Evolutionary conservation across 2,329 filamentous ascomycete species (phyloP), one percentile per base, ranked within the genome.

Genomic region (Aaosphaeria arxii): DNA sequence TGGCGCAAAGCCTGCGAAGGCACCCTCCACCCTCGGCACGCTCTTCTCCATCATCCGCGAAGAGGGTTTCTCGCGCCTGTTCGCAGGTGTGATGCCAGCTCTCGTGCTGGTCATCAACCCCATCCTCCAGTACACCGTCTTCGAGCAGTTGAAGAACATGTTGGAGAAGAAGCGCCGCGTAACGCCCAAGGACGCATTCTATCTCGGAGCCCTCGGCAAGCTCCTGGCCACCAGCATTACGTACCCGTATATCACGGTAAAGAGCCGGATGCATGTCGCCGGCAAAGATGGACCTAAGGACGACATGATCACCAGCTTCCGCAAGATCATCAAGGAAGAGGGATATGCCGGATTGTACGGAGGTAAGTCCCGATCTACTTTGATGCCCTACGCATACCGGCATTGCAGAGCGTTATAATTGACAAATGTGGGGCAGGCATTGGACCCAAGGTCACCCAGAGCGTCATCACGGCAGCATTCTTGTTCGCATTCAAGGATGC

Each of bases 401-500:
- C 17, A 24, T 24, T 24, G 17, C 17, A 24, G 17, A 24, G 17
- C 17, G 17, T 24, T 24, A 24, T 24, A 24, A 24, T 24, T 24
- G 17, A 24, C 17, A 24, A 24, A 24, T 24, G 17, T 24, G 17
- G 17, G 17, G 6, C 56, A 96, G 91, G 92, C 46, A 95, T 99
- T 65, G 91, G 86, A 24, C 91, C 94, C 59, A 99, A 99, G 80
- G 87, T 99, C 58, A 91, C 91, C 17, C 94, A 99, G 75, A 96
- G 91, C 67, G 94, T 97, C 41, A 81, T 99, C 53, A 99, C 94
- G 4, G 94, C 94, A 5, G 94, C 94, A 3, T 91, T 97, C 73
- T 77, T 99, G 49, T 99, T 99, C 69, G 94, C 91, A 2, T 96
- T 99, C 77, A 99, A 99, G 79, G 94, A 99, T 68, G 89, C 90